phyloP scores from a whole-genome alignment of 140 eudicot genomes.

The Flaveria floridana region DNA sequence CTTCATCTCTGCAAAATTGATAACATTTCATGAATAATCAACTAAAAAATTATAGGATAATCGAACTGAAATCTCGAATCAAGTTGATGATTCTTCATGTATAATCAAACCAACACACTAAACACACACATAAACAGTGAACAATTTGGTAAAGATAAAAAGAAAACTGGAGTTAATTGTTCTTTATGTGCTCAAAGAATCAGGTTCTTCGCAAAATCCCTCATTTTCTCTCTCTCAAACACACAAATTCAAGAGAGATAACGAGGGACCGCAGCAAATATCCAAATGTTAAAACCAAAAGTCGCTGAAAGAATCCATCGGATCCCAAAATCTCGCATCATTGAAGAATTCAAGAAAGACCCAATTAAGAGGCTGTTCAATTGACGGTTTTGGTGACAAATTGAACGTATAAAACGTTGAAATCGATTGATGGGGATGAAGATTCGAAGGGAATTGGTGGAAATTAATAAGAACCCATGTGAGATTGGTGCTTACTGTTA shows the following conservation, averaged over 20 bases:
- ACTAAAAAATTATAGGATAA: background rate
- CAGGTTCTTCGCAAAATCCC: constrained; percentile 16
- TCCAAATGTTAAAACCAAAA: background rate
- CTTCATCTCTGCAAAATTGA: constrained; percentile 33
- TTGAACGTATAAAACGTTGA: background rate
- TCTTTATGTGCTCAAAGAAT: too few species aligned
- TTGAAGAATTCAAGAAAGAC: constrained; percentile 19
- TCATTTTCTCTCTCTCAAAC: constrained; percentile 3
- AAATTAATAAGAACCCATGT: background rate
- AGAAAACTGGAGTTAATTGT: background rate
- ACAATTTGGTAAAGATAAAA: constrained; percentile 24
- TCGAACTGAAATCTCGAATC: background rate
- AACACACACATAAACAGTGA: constrained; percentile 3
- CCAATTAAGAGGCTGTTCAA: constrained; percentile 8
- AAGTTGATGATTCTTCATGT: background rate
- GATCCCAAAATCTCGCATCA: background rate
- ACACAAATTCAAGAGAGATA: constrained; percentile 7
- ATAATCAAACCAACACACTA: background rate
- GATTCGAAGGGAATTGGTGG: constrained; percentile 1
- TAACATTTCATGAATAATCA: background rate
- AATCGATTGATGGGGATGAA: constrained; percentile 3
- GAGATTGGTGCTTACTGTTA: constrained; percentile 19
- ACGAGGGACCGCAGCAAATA: background rate
- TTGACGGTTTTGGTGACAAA: background rate
- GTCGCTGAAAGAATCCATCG: constrained; percentile 13